Evolutionary conservation across 768 basidiomycete species (phyloP).

Genomic region (Auricularia sp.): DNA sequence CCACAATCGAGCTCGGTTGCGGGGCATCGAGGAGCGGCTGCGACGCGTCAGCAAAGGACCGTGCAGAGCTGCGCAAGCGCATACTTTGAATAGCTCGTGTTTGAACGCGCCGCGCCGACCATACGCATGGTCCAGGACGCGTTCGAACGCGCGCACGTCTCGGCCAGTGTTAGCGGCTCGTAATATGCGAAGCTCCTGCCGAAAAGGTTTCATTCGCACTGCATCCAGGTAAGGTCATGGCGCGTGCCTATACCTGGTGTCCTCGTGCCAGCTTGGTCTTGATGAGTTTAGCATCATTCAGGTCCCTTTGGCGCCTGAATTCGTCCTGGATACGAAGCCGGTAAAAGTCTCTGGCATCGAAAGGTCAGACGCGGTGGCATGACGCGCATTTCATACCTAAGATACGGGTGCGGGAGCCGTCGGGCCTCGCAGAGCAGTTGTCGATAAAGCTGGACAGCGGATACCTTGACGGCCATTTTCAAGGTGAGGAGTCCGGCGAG

Average conservation of each 20-base stretch:
- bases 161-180: neutral
- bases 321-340: neutral
- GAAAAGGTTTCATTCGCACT: neutral
- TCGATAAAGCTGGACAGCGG: neutral
- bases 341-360: neutral
- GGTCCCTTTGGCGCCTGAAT: neutral
- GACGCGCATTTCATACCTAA: neutral
- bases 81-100: neutral
- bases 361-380: neutral
- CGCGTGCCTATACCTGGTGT: neutral
- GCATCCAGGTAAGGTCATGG: no score
- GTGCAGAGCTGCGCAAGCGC: neutral
- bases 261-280: neutral
- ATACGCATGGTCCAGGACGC: neutral
- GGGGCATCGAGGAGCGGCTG: neutral
- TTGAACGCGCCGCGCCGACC: neutral
- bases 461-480: neutral
- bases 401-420: neutral
- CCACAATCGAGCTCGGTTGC: neutral
- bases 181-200: neutral
- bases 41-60: neutral
- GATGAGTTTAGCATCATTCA: neutral
- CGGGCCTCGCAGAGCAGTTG: neutral
- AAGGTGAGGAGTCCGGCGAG: neutral
- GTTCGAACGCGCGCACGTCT: neutral